Evolutionary conservation across 2,329 filamentous ascomycete genomes (phyloP).

Genomic region (Aspergillus fumigatiaffinis): DNA sequence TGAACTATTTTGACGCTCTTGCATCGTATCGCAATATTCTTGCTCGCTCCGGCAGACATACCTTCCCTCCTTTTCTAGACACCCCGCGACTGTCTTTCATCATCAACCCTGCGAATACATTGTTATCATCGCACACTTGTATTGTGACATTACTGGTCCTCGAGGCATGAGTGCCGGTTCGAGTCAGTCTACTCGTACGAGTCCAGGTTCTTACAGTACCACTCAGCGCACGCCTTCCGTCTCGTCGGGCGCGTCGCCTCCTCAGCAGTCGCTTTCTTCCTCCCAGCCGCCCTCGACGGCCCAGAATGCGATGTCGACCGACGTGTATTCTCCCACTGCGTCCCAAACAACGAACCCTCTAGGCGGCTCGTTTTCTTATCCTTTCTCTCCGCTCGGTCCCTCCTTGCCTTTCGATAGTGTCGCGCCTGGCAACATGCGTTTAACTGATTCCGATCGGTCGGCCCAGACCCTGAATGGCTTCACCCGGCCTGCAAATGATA

Average conservation of each 20-base stretch:
- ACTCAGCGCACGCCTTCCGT: conserved; percentile 38
- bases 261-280: conserved; percentile 30
- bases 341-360: conserved; percentile 35
- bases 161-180: conserved; percentile 42
- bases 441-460: conserved; percentile 32
- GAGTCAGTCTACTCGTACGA: conserved; percentile 40
- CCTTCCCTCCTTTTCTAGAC: neutral
- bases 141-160: conserved; percentile 4
- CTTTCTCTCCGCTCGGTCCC: conserved; percentile 37
- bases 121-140: neutral
- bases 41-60: neutral
- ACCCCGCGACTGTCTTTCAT: neutral
- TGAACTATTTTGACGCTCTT: neutral
- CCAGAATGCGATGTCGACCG: conserved; percentile 43
- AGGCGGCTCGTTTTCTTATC: conserved; percentile 32
- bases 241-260: conserved; percentile 38
- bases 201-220: conserved; percentile 38
- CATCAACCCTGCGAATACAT: neutral
- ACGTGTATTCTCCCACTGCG: conserved; percentile 38
- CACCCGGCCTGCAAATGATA: conserved; percentile 24
- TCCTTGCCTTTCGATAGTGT: conserved; percentile 34
- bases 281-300: conserved; percentile 34
- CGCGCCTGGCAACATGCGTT: conserved; percentile 30
- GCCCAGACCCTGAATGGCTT: conserved; percentile 35
- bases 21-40: neutral